These are phyloP conservation scores for Fusarium sarcochroum DNA, from an alignment of 2,329 filamentous ascomycete species.

Conservation along the genomic window DNA sequence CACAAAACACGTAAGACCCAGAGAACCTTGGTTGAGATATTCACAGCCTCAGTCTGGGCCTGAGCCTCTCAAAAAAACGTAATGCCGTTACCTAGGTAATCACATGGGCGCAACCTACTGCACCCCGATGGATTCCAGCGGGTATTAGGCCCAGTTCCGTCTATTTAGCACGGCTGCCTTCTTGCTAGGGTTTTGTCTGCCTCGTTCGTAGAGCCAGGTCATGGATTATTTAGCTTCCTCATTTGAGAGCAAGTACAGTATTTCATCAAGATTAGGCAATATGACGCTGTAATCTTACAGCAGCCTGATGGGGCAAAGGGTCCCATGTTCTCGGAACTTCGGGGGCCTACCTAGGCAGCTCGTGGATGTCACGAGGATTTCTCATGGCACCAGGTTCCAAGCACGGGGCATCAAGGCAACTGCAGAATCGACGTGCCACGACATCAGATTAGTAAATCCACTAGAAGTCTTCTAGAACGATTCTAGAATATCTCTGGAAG, in stretches of 20 bases:
- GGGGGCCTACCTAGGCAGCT: background rate
- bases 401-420: background rate
- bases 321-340: background rate
- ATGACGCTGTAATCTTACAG: background rate
- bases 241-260: background rate
- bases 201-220: background rate
- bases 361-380: slow-evolving; percentile 1
- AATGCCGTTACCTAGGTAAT: background rate
- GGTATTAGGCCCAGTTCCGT: background rate
- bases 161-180: slow-evolving; percentile 7
- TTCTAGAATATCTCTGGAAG: background rate
- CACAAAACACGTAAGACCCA: no score
- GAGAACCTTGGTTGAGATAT: background rate
- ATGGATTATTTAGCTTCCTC: background rate
- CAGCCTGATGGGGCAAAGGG: no score
- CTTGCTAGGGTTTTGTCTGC: background rate
- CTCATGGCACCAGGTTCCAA: background rate
- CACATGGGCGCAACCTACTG: slow-evolving; percentile 3
- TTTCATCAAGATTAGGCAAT: background rate
- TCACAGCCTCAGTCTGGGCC: background rate
- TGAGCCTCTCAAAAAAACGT: slow-evolving; percentile 8
- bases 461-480: background rate
- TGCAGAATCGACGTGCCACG: slow-evolving; percentile 1
- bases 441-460: background rate
- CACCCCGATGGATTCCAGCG: background rate